These are phyloP conservation scores for Fusarium sp. DNA, from an alignment of 2,329 filamentous ascomycete genomes.

Conservation along the genomic window DNA sequence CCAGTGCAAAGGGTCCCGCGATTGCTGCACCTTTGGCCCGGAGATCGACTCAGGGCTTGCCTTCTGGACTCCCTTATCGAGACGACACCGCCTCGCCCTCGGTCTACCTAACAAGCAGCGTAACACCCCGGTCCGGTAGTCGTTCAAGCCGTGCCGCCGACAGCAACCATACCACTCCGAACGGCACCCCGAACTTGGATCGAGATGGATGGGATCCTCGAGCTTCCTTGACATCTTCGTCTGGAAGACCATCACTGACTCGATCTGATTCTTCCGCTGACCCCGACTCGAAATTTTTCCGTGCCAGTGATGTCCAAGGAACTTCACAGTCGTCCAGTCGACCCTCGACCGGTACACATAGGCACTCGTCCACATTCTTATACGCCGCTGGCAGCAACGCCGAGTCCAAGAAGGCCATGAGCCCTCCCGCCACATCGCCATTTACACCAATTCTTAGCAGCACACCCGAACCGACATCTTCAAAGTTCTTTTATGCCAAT, in stretches of 20 bases:
- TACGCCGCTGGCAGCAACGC: slow-evolving; percentile 65
- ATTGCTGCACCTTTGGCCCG: slow-evolving; percentile 57
- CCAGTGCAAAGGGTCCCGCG: slow-evolving; percentile 51
- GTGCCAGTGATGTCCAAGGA: slow-evolving; percentile 81
- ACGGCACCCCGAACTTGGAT: slow-evolving; percentile 66
- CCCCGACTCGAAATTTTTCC: slow-evolving; percentile 80
- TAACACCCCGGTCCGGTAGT: slow-evolving; percentile 83
- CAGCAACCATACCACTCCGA: slow-evolving; percentile 75
- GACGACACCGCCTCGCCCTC: slow-evolving; percentile 25
- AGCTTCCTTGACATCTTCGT: slow-evolving; percentile 45
- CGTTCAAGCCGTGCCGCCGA: slow-evolving; percentile 76
- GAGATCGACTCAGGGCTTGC: slow-evolving; percentile 46
- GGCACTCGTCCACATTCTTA: slow-evolving; percentile 62
- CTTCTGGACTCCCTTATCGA: slow-evolving; percentile 20
- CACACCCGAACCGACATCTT: slow-evolving; percentile 55
- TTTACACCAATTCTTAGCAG: slow-evolving; percentile 50
- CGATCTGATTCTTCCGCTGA: slow-evolving; percentile 45
- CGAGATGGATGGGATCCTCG: slow-evolving; percentile 58
- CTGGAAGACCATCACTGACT: slow-evolving; percentile 38
- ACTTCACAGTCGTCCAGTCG: slow-evolving; percentile 50
- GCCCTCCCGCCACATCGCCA: slow-evolving; percentile 43
- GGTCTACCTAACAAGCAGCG: slow-evolving; percentile 70
- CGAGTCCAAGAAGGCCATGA: slow-evolving; percentile 52
- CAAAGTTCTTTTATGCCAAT: slow-evolving; percentile 83
- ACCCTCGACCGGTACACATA: slow-evolving; percentile 56